Base-by-base conservation (phyloP, 805 yeast genomes). In the Lipomyces sp. region DNA sequence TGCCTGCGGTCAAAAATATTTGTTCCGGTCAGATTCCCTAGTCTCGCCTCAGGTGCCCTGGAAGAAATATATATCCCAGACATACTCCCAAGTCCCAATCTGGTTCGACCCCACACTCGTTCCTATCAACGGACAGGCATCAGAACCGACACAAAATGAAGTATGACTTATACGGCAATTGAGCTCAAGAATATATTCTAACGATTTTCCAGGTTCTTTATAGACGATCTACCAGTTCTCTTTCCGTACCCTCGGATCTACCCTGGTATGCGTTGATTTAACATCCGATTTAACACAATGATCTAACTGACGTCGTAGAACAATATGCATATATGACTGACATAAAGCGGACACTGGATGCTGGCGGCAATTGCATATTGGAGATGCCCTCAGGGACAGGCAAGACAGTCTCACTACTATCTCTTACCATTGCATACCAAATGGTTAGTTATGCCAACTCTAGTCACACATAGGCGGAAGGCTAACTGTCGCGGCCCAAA, bases 311-410 rank as follows among this genome's bases (percentile, higher is more conserved):
- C 39, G 13, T 13, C 8, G 1, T 63, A 71, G 99, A 95, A 79
- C 99, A 95, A 77, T 95, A 95, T 82, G 95, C 93, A 42, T 95
- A 95, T 79, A 95, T 95, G 99, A 86, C 95, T 69, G 98, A 94
- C 77, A 89, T 95, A 71, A 95, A 95, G 80, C 87, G 88, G 75
- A 90, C 98, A 0, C 79, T 95, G 61, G 99, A 95, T 81, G 97
- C 90, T 0, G 98, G 98, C 1, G 99, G 99, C 11, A 93, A 93
- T 76, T 90, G 97, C 78, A 92, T 95, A 63, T 78, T 95, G 75
- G 99, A 95, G 80, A 95, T 95, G 99, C 99, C 99, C 72, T 95
- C 99, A 4, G 99, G 99, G 3, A 95, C 99, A 2, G 99, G 99
- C 54, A 95, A 95, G 77, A 95, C 99, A 50, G 90, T 95, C 2